Evolutionary conservation across 306 rosid species (phyloP), one percentile per base, ranked within the genome.

Genomic region (Sesbania bispinosa): DNA sequence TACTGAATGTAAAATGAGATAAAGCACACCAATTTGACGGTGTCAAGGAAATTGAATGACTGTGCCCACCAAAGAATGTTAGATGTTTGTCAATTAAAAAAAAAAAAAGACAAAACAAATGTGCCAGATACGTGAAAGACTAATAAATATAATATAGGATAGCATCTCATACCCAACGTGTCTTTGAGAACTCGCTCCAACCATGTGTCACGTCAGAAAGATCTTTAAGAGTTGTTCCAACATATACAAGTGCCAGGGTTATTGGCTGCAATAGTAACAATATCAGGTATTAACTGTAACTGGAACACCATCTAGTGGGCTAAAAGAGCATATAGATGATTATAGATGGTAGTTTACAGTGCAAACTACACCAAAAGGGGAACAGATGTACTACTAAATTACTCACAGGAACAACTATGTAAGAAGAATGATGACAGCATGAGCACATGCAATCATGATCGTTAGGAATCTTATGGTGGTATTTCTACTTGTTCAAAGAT

Each of bases 161-260:
- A 16, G 61, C 58, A 67, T 47, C 27, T 66, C 91, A 83, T 83
- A 94, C 99, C 99, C 93, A 91, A 67, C 90, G 95, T 57, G 97
- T 82, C 76, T 80, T 87, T 16, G 97, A 86, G 77, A 94, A 83
- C 62, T 86, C 97, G 54, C 85, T 65, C 99, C 99, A 94, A 29
- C 99, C 93, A 67, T 94, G 97, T 19, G 97, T 88, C 59, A 94
- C 97, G 63, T 91, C 99, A 60, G 99, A 94, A 59, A 94, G 89
- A 85, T 94, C 97, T 78, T 94, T 94, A 52, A 94, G 91, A 70
- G 96, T 94, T 67, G 99, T 94, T 85, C 97, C 99, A 52, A 86
- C 79, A 54, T 94, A 94, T 48, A 94, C 97, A 21, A 94, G 84
- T 41, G 89, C 95, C 36, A 94, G 66, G 24, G 97, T 94, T 76